A percentile compares a stretch with the other conserved stretches of the same genome.
phyloP scores from a whole-genome alignment of 306 rosid genomes.

The Fagus crenata region DNA sequence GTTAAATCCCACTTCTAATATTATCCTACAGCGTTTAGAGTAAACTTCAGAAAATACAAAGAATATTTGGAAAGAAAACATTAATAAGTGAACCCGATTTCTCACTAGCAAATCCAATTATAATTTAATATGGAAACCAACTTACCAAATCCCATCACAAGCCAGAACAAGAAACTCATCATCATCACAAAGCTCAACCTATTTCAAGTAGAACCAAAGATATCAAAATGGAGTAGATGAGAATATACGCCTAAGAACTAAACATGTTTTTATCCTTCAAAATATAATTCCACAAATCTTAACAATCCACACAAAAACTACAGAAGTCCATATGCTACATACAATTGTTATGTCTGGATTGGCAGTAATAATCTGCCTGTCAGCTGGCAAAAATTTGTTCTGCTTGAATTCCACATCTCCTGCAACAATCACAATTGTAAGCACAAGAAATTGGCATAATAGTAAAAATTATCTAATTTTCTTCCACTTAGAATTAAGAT shows the following conservation, averaged over 20 bases:
- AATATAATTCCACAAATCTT: conserved; percentile 16
- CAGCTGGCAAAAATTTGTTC: conserved; percentile 71
- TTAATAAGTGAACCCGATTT: neutral
- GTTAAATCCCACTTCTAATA: neutral
- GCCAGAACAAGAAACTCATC: conserved; percentile 94
- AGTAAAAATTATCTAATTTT: conserved; percentile 2
- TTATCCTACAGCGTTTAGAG: neutral
- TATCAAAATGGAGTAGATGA: conserved; percentile 3
- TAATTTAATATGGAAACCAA: conserved; percentile 13
- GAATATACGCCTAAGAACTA: neutral
- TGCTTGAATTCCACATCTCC: conserved; percentile 93
- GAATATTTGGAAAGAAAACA: neutral
- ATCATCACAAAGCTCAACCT: conserved; percentile 85
- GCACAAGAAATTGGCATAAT: conserved; percentile 13
- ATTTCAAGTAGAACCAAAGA: conserved; percentile 22
- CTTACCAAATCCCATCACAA: conserved; percentile 97
- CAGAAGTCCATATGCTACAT: conserved; percentile 31
- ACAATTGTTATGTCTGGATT: conserved; percentile 75
- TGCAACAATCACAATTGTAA: conserved; percentile 38
- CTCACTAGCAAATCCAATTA: neutral
- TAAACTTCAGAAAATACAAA: neutral
- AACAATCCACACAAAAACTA: conserved; percentile 1
- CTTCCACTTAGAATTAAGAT: neutral
- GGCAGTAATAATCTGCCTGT: conserved; percentile 88
- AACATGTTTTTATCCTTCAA: neutral